Evolutionary conservation across 2,329 filamentous ascomycete species (phyloP), one percentile per base, ranked within the genome.

Genomic region (Pseudogymnoascus sp.): DNA sequence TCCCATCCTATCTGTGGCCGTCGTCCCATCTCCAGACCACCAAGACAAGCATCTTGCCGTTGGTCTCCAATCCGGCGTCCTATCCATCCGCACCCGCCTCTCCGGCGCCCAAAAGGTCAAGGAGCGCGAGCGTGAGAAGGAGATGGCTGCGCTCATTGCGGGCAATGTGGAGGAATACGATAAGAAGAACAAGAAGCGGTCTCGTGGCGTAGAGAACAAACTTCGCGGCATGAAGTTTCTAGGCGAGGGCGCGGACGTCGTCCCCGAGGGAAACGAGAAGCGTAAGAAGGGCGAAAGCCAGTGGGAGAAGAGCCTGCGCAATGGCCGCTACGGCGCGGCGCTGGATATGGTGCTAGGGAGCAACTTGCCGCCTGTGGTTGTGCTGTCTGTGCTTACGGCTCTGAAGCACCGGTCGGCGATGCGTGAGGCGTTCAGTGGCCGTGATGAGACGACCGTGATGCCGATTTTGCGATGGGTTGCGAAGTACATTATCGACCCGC

Each of bases 21-120:
- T 96, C 45, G 85, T 97, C 66, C 58, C 33, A 1, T 81, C 83
- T 11, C 81, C 85, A 7, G 83, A 84, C 61, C 82, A 84, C 60
- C 89, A 93, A 70, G 95, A 99, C 77, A 91, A 92, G 67, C 95
- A 99, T 75, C 84, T 99, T 61, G 92, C 90, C 4, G 95, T 99
- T 1, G 95, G 93, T 74, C 93, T 97, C 87, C 88, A 95, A 71
- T 96, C 90, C 1, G 95, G 95, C 52, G 84, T 96, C n/a, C 81
- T 99, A 9, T 96, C 90, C 28, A 83, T 97, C 70, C 89, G 90
- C 72, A 97, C 93, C 1, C 87, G 92, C n/a, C 83, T 96, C 11
- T 91, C 89, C 0, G 91, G 91, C 4, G 81, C 89, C 61, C 90
- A 96, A 70, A 93, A 93, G 62, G 81, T 85, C 23, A 86, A 85